These are phyloP conservation scores for Spathaspora girioi DNA, from an alignment of 805 yeast genomes.

Conservation along the genomic window DNA sequence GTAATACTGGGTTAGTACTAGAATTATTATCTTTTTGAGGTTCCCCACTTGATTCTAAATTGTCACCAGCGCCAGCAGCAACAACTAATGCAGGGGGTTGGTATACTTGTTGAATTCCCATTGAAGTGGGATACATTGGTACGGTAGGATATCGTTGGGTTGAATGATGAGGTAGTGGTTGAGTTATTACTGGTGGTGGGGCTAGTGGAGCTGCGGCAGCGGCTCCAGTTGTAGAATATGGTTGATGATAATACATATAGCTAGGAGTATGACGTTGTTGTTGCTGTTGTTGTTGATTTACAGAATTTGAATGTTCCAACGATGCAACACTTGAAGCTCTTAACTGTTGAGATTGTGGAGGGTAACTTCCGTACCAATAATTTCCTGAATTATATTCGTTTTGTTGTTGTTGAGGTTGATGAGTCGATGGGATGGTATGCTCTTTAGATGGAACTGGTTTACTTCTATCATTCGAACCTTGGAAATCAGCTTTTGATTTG, in stretches of 20 bases:
- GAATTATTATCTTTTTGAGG: not conserved
- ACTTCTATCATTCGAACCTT: constrained; percentile 7
- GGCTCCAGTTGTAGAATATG: not conserved
- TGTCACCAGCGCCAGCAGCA: not conserved
- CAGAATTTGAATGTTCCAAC: not conserved
- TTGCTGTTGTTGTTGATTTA: not conserved
- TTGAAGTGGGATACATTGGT: not conserved
- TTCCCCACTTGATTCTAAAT: not conserved
- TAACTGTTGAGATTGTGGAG: constrained; percentile 1
- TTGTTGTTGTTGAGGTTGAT: constrained; percentile 3
- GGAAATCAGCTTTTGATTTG: constrained; percentile 39
- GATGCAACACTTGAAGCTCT: constrained; percentile 1
- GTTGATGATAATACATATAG: constrained; percentile 4
- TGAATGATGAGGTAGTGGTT: not conserved
- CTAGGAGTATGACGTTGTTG: constrained; percentile 1
- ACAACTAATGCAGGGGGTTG: not conserved
- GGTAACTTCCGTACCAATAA: constrained; percentile 9
- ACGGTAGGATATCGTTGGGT: constrained; percentile 1
- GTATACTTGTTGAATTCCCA: not conserved
- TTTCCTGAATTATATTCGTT: constrained; percentile 7
- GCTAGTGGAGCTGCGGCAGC: not conserved
- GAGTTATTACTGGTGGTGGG: not conserved
- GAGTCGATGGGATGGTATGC: constrained; percentile 2
- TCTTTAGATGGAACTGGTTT: constrained; percentile 1
- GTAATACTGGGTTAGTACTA: not conserved